phyloP scores from a whole-genome alignment of 2,329 filamentous ascomycete genomes.

The Fusarium multiceps region DNA sequence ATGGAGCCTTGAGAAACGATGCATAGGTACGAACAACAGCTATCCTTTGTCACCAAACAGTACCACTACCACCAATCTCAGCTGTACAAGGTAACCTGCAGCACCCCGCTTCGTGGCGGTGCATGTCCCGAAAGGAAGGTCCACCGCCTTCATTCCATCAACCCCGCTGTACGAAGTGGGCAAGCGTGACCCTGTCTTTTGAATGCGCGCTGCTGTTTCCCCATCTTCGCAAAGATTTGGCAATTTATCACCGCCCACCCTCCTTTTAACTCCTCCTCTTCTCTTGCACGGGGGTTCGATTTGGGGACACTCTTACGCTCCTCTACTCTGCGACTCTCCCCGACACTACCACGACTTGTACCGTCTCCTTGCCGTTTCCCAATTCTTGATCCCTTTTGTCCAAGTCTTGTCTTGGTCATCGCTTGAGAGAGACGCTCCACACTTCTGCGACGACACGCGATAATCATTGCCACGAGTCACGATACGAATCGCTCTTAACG shows the following conservation, averaged over 20 bases:
- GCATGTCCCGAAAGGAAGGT: slow-evolving; percentile 22
- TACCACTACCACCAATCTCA: not conserved
- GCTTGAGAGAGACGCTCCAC: slow-evolving; percentile 33
- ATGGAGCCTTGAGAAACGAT: not conserved
- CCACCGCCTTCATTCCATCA: slow-evolving; percentile 23
- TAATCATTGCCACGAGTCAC: slow-evolving; percentile 37
- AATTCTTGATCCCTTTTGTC: slow-evolving; percentile 20
- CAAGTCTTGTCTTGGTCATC: slow-evolving; percentile 12
- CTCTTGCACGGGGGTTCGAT: slow-evolving; percentile 32
- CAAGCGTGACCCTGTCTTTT: slow-evolving; percentile 41
- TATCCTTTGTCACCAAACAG: not conserved
- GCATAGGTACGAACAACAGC: not conserved
- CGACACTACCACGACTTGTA: slow-evolving; percentile 17
- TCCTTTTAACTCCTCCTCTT: slow-evolving; percentile 32
- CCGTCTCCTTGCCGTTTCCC: slow-evolving; percentile 5
- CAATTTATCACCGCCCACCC: slow-evolving; percentile 31
- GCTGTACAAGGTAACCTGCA: not conserved
- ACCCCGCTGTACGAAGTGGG: slow-evolving; percentile 38
- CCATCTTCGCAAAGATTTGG: slow-evolving; percentile 36
- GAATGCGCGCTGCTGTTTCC: slow-evolving; percentile 34
- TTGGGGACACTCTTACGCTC: slow-evolving; percentile 32
- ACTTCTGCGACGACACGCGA: slow-evolving; percentile 40
- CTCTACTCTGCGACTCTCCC: slow-evolving; percentile 34
- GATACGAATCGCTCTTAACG: slow-evolving; percentile 40
- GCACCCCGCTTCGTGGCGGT: slow-evolving; percentile 47